Percentiles rank a stretch among this genome's conserved stretches.
These are phyloP conservation scores for Kwoniella newhampshirensis DNA, from an alignment of 768 basidiomycete genomes.

Conservation along the genomic window DNA sequence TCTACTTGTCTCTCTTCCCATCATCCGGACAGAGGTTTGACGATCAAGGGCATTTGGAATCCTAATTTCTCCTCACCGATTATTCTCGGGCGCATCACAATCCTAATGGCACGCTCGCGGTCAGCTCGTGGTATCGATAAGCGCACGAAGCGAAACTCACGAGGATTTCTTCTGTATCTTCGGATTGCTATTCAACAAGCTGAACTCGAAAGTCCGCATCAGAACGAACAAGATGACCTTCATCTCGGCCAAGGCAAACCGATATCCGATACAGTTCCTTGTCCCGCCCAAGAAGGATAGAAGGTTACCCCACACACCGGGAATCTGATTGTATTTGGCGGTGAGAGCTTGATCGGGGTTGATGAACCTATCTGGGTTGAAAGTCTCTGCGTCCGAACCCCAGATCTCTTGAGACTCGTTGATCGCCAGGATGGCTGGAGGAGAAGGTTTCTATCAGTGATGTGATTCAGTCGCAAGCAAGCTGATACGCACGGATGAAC, in stretches of 20 bases:
- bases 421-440: constrained; percentile 48
- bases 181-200: constrained; percentile 41
- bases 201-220: constrained; percentile 49
- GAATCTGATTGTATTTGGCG: constrained; percentile 26
- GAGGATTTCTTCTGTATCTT: constrained; percentile 46
- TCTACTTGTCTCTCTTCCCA: neutral
- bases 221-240: constrained; percentile 52
- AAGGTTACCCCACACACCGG: constrained; percentile 52
- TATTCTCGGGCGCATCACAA: constrained; percentile 48
- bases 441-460: constrained; percentile 1
- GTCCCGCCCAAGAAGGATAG: constrained; percentile 52
- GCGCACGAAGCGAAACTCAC: constrained; percentile 25
- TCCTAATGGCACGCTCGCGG: constrained; percentile 17
- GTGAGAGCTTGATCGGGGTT: constrained; percentile 29
- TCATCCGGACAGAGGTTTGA: constrained; percentile 28
- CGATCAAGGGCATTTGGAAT: constrained; percentile 50
- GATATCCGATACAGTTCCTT: constrained; percentile 50
- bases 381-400: constrained; percentile 48
- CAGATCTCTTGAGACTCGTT: constrained; percentile 47
- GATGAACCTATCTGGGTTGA: constrained; percentile 40
- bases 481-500: constrained; percentile 45
- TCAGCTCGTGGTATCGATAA: neutral
- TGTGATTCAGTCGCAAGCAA: neutral
- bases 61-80: constrained; percentile 45
- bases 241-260: constrained; percentile 53